Evolutionary conservation across 148 eudicot species (phyloP).

Genomic region (Amaranthus hypochondriacus): DNA sequence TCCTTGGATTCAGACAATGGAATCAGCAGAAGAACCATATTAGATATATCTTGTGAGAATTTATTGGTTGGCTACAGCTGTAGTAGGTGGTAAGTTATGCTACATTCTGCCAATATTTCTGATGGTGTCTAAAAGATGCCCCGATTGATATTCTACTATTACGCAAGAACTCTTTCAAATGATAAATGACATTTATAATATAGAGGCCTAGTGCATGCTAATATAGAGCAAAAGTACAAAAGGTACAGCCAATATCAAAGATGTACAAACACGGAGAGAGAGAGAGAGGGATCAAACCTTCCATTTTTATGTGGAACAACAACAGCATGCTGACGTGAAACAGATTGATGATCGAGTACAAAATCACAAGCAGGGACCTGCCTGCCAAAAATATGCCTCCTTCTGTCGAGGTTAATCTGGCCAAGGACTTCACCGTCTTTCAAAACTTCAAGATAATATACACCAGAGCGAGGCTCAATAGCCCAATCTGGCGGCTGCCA

Average conservation of each 20-base stretch:
- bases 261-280: not conserved
- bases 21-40: not conserved
- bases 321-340: slow-evolving; percentile 97
- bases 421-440: slow-evolving; percentile 81
- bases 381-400: slow-evolving; percentile 84
- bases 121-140: not conserved
- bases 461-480: slow-evolving; percentile 85
- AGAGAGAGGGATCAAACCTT: slow-evolving; percentile 37
- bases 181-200: not conserved
- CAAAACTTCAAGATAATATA: slow-evolving; percentile 79
- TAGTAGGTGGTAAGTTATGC: not conserved
- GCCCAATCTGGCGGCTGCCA: slow-evolving; percentile 99
- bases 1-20: not conserved
- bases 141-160: not conserved
- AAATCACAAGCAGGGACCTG: slow-evolving; percentile 90
- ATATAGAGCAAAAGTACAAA: not conserved
- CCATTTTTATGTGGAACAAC: slow-evolving; percentile 97
- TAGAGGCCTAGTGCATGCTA: not conserved
- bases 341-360: slow-evolving; percentile 95
- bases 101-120: not conserved
- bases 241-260: not conserved
- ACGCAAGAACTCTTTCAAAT: not conserved
- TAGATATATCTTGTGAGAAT: not conserved
- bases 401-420: slow-evolving; percentile 58
- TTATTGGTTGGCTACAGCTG: not conserved